These are phyloP conservation scores for Geoglossum glabrum DNA, from an alignment of 495 filamentous ascomycete genomes.

Conservation along the genomic window DNA sequence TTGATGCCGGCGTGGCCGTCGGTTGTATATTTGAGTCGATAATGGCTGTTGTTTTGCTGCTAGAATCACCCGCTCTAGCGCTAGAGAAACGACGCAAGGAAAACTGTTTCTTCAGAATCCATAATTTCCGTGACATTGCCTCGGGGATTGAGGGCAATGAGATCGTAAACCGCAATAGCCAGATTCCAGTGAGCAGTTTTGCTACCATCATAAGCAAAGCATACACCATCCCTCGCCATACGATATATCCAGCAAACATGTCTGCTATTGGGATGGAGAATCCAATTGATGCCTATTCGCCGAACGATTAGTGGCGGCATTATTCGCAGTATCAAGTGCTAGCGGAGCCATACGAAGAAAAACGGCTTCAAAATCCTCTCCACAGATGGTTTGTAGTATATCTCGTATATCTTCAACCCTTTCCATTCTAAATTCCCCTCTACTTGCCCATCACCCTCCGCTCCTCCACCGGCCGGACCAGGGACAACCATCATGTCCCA, in stretches of 20 bases:
- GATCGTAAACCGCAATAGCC: conserved; percentile 32
- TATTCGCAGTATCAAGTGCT: not conserved
- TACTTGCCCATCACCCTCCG: too few species aligned
- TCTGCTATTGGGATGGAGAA: conserved; percentile 57
- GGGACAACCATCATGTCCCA: conserved; percentile 18
- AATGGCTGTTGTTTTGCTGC: conserved; percentile 19
- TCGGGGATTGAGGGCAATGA: not conserved
- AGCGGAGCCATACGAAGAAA: conserved; percentile 42
- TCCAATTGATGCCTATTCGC: conserved; percentile 42
- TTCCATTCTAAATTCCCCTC: too few species aligned
- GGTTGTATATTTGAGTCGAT: too few species aligned
- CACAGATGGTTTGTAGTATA: conserved; percentile 16
- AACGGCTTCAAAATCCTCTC: conserved; percentile 42
- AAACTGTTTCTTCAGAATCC: not conserved
- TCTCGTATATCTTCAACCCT: not conserved
- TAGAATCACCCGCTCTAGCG: not conserved
- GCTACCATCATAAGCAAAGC: conserved; percentile 44
- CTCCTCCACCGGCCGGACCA: not conserved
- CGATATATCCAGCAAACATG: conserved; percentile 39
- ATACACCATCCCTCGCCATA: conserved; percentile 60
- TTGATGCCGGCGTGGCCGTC: too few species aligned
- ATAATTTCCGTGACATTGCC: too few species aligned
- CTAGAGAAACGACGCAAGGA: too few species aligned
- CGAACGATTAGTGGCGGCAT: not conserved
- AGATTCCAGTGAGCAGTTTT: conserved; percentile 43